phyloP scores from a whole-genome alignment of 257 asterid species.

The Plantago major region DNA sequence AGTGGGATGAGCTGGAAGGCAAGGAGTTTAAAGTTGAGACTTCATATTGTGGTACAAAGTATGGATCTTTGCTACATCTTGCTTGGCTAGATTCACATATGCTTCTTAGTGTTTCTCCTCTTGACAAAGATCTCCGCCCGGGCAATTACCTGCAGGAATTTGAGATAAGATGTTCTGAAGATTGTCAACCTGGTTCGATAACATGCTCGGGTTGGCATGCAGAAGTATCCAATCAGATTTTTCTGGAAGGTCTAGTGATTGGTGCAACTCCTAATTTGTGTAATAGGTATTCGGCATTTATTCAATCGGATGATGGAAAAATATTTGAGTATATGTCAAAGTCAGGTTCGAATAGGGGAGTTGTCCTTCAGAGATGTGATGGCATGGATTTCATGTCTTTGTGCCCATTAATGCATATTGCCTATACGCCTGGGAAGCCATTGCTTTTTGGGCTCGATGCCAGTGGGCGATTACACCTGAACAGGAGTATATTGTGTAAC shows the following conservation, averaged over 20 bases:
- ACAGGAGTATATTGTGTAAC: conserved; percentile 64
- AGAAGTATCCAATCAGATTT: conserved; percentile 33
- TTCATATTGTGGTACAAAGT: conserved; percentile 32
- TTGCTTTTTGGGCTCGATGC: conserved; percentile 86
- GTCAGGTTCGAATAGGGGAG: conserved; percentile 37
- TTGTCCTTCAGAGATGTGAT: conserved; percentile 50
- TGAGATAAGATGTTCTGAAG: conserved; percentile 66
- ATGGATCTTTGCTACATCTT: conserved; percentile 50
- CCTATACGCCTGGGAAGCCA: conserved; percentile 33
- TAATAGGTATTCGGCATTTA: conserved; percentile 46
- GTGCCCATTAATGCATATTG: conserved; percentile 76
- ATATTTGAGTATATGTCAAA: conserved; percentile 54
- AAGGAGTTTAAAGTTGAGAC: conserved; percentile 54
- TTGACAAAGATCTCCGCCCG: conserved; percentile 31
- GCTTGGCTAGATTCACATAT: conserved; percentile 69
- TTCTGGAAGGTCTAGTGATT: conserved; percentile 57
- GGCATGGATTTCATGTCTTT: conserved; percentile 60
- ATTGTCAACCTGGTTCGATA: conserved; percentile 57
- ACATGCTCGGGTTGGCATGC: conserved; percentile 86
- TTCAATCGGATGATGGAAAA: conserved; percentile 87
- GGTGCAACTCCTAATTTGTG: conserved; percentile 49
- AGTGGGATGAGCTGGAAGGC: conserved; percentile 93
- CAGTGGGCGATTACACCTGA: conserved; percentile 59
- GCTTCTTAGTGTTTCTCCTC: conserved; percentile 54
- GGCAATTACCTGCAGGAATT: conserved; percentile 64